Conservation (phyloP, 345 rosid species). For the Brassica carinata region DNA sequence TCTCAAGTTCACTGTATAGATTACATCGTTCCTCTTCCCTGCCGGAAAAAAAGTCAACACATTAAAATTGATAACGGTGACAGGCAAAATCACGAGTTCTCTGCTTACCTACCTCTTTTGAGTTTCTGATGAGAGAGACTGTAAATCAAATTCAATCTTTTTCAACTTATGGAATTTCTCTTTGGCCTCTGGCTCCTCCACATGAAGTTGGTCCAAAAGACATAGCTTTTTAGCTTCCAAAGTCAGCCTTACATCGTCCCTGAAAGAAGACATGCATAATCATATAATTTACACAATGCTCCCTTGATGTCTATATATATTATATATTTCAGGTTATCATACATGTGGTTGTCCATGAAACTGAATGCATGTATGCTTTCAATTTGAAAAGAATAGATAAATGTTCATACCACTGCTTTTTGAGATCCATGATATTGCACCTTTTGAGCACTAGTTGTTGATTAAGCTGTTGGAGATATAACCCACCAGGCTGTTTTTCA, state of each 20-base stretch:
- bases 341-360: slow-evolving; percentile 12
- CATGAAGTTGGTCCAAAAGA: slow-evolving; percentile 59
- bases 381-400: background rate
- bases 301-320: background rate
- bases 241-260: slow-evolving; percentile 55
- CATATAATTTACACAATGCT: background rate
- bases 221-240: slow-evolving; percentile 61
- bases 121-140: slow-evolving; percentile 56
- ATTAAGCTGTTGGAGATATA: slow-evolving; percentile 20
- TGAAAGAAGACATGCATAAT: slow-evolving; percentile 31
- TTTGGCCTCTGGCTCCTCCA: slow-evolving; percentile 52
- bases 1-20: slow-evolving; percentile 52
- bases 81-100: slow-evolving; percentile 21
- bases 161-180: slow-evolving; percentile 60
- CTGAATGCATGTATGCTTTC: slow-evolving; percentile 10
- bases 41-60: background rate
- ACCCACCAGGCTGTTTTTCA: slow-evolving; percentile 48
- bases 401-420: slow-evolving; percentile 54
- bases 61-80: background rate
- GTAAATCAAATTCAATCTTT: slow-evolving; percentile 55
- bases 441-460: slow-evolving; percentile 48
- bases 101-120: slow-evolving; percentile 50
- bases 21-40: slow-evolving; percentile 66
- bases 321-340: slow-evolving; percentile 12
- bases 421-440: slow-evolving; percentile 45